Evolutionary conservation across 768 basidiomycete species (phyloP).

Genomic region (Boletus rufocinnamomeus): DNA sequence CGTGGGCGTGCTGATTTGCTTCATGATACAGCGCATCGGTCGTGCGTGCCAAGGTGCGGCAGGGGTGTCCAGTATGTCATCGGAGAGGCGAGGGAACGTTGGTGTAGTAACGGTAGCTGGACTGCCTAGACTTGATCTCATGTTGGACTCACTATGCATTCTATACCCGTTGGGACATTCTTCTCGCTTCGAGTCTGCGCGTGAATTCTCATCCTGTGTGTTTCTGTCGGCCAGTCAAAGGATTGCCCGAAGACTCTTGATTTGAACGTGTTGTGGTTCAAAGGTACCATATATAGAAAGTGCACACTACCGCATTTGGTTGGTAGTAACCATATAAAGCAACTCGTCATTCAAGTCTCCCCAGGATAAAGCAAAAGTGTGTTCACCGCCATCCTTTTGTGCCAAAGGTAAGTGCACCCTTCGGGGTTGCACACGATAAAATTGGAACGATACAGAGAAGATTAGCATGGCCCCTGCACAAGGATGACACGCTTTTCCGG

Average conservation of each 20-base stretch:
- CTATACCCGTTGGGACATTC: constrained; percentile 13
- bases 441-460: constrained; percentile 99
- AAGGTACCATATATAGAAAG: neutral
- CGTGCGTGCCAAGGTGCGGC: constrained; percentile 59
- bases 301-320: neutral
- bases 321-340: neutral
- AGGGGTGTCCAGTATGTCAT: constrained; percentile 81
- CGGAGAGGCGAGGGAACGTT: constrained; percentile 51
- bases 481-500: constrained; percentile 99
- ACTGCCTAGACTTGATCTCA: constrained; percentile 9
- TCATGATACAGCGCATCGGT: constrained; percentile 59
- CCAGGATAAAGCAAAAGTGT: constrained; percentile 24
- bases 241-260: neutral
- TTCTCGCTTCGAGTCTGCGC: neutral
- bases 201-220: neutral
- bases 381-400: neutral
- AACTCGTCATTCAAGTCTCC: constrained; percentile 8
- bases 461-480: constrained; percentile 99
- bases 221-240: neutral
- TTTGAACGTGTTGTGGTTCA: neutral
- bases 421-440: constrained; percentile 96
- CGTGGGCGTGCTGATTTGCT: neutral
- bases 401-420: constrained; percentile 54
- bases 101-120: constrained; percentile 5
- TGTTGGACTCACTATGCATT: constrained; percentile 9